Base-by-base conservation (phyloP, 2,329 filamentous ascomycete genomes). In the Aspergillus proliferans region DNA sequence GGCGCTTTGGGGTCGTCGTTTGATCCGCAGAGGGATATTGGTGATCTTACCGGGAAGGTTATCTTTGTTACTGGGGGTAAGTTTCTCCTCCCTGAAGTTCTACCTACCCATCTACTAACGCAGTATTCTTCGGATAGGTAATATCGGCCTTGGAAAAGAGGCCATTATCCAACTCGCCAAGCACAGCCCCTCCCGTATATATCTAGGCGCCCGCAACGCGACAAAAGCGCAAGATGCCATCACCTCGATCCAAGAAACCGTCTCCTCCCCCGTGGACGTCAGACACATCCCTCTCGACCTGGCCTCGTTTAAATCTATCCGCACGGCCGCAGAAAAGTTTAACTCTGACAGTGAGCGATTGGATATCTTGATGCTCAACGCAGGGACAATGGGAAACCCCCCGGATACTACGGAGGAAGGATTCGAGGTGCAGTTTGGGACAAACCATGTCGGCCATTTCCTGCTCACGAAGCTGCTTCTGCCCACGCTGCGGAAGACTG, bases 161-260 rank as follows among this genome's bases (percentile, higher is more conserved):
- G 73, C 74, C 6, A 61, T 78, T 40, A 58, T 71, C 33, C 69
- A 75, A 46, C 68, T 80, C 40, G 74, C 74, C n/a, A 68, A 67
- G 49, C 79, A 81, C 58, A 60, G 68, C 6, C 78, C 80, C 1
- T 65, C 67, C 1, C 73, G 78, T 48, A 76, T 83, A 52, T 82
- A 77, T 65, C 72, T 83, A 50, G 77, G 72, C 12, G 77, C 77
- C 2, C 75, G 79, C 42, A 75, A 68, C 18, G 65, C 65, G 45
- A 54, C 60, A 39, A 67, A 72, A 42, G 72, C 72, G 9, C 72
- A 68, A 18, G 66, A 71, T 6, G 68, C 72, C 7, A 74, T 80
- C 39, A 62, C 73, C 14, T 64, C 68, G 2, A 68, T 74, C 51
- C 59, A 72, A 51, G 46, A 62, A 1, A 54, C 61, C 19, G 57